phyloP scores from a whole-genome alignment of 139 green algal genomes.

The Chlorella sp. region DNA sequence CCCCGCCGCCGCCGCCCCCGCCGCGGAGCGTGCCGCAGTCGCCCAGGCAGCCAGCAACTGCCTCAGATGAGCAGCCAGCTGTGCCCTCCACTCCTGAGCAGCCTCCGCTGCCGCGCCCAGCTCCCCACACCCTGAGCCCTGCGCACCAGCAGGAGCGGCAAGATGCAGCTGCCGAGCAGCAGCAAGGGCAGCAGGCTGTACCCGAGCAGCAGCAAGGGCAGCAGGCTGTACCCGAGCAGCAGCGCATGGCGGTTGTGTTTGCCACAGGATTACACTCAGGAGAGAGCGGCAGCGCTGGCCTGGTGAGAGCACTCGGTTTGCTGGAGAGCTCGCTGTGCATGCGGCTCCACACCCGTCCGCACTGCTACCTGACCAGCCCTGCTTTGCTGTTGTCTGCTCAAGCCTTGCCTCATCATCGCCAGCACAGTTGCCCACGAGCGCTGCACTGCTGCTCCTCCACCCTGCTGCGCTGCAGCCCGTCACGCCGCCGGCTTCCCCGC shows the following conservation, averaged over 20 bases:
- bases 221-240: not conserved
- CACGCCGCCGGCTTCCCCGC: not conserved
- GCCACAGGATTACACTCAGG: not conserved
- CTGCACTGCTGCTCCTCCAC: not conserved
- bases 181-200: not conserved
- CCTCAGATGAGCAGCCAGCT: not conserved
- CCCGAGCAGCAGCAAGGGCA: not conserved
- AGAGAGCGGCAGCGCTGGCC: not conserved
- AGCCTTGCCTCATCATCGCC: no score
- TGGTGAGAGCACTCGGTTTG: not conserved
- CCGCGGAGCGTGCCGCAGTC: not conserved
- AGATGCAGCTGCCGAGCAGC: not conserved
- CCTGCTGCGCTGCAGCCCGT: not conserved
- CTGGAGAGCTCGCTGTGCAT: not conserved
- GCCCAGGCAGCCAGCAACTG: not conserved
- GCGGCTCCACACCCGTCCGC: no score
- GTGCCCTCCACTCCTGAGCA: not conserved
- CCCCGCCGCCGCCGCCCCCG: not conserved
- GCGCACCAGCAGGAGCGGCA: not conserved
- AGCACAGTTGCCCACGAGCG: not conserved
- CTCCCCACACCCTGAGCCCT: not conserved
- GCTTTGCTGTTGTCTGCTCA: no score
- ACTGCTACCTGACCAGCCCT: no score
- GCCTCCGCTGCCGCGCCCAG: not conserved
- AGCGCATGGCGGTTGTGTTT: not conserved